Percentiles rank a stretch among this genome's conserved stretches.
These are phyloP conservation scores for Platanus orientalis DNA, from an alignment of 164 flowering plant species.

Conservation along the genomic window DNA sequence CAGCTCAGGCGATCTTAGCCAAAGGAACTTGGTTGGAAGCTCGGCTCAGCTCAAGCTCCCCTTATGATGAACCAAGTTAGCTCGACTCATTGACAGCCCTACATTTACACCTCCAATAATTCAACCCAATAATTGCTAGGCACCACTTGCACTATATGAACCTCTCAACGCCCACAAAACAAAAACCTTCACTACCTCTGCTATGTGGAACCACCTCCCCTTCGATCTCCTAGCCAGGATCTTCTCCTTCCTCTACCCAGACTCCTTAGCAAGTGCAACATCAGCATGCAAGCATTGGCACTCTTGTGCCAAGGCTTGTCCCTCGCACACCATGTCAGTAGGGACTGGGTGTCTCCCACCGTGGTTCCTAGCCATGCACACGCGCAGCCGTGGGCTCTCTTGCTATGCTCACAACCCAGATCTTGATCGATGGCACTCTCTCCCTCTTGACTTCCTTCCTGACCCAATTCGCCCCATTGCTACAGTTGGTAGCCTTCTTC, in stretches of 20 bases:
- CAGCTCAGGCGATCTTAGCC: too few species aligned
- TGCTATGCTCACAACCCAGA: constrained; percentile 43
- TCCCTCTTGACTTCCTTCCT: constrained; percentile 35
- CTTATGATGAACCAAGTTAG: too few species aligned
- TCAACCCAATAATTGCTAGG: too few species aligned
- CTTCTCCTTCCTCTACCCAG: constrained; percentile 63
- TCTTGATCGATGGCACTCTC: constrained; percentile 30
- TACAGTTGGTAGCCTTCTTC: constrained; percentile 36
- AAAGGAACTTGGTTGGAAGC: too few species aligned
- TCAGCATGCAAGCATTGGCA: constrained; percentile 52
- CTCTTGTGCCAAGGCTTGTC: constrained; percentile 19
- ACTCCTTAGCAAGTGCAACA: constrained; percentile 54
- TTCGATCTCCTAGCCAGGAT: constrained; percentile 48
- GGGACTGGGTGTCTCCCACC: constrained; percentile 26
- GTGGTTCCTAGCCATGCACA: constrained; percentile 55
- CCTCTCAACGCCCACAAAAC: too few species aligned
- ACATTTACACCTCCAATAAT: too few species aligned
- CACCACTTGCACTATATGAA: too few species aligned
- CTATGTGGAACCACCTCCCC: constrained; percentile 63
- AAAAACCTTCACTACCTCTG: too few species aligned
- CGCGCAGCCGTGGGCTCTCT: constrained; percentile 17
- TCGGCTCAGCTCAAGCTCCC: too few species aligned
- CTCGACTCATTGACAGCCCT: too few species aligned
- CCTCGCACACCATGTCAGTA: background rate
- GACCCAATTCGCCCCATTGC: constrained; percentile 38